These are phyloP conservation scores for Inga leiocalycina DNA, from an alignment of 306 rosid species.

Conservation along the genomic window DNA sequence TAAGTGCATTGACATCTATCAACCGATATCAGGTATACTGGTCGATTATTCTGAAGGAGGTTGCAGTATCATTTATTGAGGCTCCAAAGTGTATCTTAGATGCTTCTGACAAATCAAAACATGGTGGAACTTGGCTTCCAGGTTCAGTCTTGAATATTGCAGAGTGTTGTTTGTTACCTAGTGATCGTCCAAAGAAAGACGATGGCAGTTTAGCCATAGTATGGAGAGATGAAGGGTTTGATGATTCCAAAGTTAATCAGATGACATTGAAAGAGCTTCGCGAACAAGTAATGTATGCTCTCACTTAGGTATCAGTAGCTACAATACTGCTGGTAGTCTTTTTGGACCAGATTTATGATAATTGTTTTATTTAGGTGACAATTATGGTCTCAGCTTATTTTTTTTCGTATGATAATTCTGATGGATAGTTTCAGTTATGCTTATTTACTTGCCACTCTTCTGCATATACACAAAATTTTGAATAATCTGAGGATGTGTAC, in stretches of 20 bases:
- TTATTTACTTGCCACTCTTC: neutral
- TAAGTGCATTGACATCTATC: neutral
- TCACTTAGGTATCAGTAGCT: neutral
- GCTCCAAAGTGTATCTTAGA: slow-evolving; percentile 66
- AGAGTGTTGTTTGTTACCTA: slow-evolving; percentile 72
- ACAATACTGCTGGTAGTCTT: neutral
- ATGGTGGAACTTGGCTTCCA: slow-evolving; percentile 74
- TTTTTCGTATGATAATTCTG: neutral
- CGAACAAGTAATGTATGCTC: slow-evolving; percentile 74
- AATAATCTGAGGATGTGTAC: neutral
- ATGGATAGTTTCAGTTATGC: neutral
- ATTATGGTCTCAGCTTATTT: neutral
- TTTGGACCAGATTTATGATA: neutral
- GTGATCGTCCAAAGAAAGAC: slow-evolving; percentile 48
- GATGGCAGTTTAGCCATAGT: slow-evolving; percentile 69
- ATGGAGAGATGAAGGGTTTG: slow-evolving; percentile 80
- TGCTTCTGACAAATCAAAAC: slow-evolving; percentile 53
- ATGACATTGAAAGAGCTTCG: slow-evolving; percentile 73
- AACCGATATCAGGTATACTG: slow-evolving; percentile 62
- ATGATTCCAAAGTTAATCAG: slow-evolving; percentile 51
- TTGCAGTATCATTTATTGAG: slow-evolving; percentile 58
- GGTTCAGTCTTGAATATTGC: slow-evolving; percentile 76
- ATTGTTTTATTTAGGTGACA: neutral
- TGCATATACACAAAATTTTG: neutral
- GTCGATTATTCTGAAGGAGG: slow-evolving; percentile 73